phyloP scores from a whole-genome alignment of 2,329 filamentous ascomycete genomes.

The Colletotrichum magnum region DNA sequence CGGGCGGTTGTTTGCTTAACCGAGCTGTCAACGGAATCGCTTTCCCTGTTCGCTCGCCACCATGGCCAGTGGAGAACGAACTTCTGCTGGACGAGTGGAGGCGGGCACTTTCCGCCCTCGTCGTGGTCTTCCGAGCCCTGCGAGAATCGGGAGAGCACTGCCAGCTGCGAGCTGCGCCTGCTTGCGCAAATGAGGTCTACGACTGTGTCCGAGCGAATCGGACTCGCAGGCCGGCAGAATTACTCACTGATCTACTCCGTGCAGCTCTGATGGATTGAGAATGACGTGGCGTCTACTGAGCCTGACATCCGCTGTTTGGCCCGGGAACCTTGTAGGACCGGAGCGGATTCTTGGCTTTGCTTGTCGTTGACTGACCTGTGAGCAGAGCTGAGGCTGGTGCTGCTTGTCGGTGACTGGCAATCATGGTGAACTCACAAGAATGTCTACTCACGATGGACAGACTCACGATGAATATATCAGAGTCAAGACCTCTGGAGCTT shows the following conservation, averaged over 20 bases:
- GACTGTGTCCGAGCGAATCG: slow-evolving; percentile 8
- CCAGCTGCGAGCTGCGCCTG: too few species aligned
- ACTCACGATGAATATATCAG: neutral
- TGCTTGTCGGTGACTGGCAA: neutral
- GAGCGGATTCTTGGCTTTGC: too few species aligned
- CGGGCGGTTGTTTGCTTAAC: slow-evolving; percentile 16
- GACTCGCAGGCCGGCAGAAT: neutral
- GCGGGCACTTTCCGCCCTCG: neutral
- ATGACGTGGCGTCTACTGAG: slow-evolving; percentile 13
- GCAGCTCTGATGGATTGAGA: neutral
- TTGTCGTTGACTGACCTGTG: neutral
- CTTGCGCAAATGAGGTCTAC: too few species aligned
- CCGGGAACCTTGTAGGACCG: neutral
- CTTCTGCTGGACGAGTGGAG: slow-evolving; percentile 9
- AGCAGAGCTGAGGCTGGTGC: too few species aligned
- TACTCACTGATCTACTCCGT: slow-evolving; percentile 10
- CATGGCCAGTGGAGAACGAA: neutral
- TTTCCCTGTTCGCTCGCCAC: neutral
- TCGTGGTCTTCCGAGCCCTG: too few species aligned
- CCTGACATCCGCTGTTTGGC: neutral
- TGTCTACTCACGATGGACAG: too few species aligned
- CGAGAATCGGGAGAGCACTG: too few species aligned
- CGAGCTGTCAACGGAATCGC: slow-evolving; percentile 6
- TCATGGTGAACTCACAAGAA: neutral
- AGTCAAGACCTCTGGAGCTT: neutral